Evolutionary conservation across 352 stramenopile genomes (phyloP), one percentile per base, ranked within the genome.

Genomic region (Thalassiosira mediterranea): DNA sequence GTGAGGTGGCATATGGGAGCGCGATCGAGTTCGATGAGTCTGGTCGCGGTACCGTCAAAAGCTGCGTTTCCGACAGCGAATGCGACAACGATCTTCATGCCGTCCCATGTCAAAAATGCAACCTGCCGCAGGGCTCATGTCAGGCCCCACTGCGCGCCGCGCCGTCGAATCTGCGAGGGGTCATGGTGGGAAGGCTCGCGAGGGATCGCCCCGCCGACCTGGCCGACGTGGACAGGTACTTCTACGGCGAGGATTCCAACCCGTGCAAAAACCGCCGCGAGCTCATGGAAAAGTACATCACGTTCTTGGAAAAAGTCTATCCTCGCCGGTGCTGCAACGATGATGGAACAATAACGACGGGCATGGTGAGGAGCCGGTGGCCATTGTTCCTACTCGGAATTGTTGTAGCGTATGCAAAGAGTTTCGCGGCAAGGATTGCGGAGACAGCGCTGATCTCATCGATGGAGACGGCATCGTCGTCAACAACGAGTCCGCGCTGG

Each of bases 181-280:
- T 81, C 8, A 89, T 92, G 83, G 52, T 92, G 0, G 86, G 83
- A 52, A 71, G 86, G 47, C 75, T 86, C 17, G 80, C 74, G 25
- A 85, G 84, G 75, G 86, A 92, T 49, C 72, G 88, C 67, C 81
- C 83, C 31, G 46, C 76, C 13, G 60, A 83, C 15, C 79, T 92
- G 42, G 58, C 61, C 21, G 83, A 90, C 59, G 69, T 87, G n/a
- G 86, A 92, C 77, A 77, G 81, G 48, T 90, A 84, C 61, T 90
- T 88, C 59, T 92, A 88, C 53, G 86, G 86, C 42, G 72, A 88
- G 48, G 0, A n/a, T 19, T 64, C 31, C 15, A 92, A 92, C 79
- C 86, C 86, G n/a, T 90, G 81, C 54, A 49, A 63, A 28, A 90
- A 81, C 76, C 75, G 86, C 48, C 54, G 81, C 15, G 56, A 90